phyloP scores from a whole-genome alignment of 495 filamentous ascomycete genomes.

The Neurospora tetrasperma region DNA sequence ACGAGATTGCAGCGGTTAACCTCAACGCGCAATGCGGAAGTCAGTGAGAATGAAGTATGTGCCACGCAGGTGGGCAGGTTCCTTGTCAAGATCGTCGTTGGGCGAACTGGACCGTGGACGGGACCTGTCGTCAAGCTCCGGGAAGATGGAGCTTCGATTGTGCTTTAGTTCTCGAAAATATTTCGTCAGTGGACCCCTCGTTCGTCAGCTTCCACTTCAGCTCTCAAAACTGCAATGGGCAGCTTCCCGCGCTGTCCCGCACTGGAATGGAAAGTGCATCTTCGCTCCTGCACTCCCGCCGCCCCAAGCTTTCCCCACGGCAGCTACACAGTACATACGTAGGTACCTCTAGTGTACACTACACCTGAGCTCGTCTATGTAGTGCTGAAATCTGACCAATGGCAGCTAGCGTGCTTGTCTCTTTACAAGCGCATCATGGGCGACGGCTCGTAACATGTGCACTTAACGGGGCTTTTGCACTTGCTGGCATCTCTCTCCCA shows the following conservation, averaged over 20 bases:
- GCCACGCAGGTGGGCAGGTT: neutral
- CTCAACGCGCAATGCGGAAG: neutral
- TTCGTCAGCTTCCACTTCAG: neutral
- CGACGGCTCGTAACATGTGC: neutral
- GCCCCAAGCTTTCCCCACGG: neutral
- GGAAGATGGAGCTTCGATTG: neutral
- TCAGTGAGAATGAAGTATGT: neutral
- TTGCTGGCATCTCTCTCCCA: neutral
- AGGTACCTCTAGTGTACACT: too few relatives aligned
- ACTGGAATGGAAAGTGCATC: neutral
- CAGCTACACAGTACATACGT: neutral
- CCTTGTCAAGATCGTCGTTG: neutral
- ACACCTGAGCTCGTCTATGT: neutral
- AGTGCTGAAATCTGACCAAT: neutral
- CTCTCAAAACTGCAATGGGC: neutral
- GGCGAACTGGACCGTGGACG: neutral
- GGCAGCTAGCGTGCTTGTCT: neutral
- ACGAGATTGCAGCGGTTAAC: neutral
- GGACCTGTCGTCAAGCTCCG: neutral
- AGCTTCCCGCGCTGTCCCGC: neutral
- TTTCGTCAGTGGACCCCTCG: neutral
- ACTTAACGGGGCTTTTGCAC: neutral
- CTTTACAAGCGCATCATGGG: neutral
- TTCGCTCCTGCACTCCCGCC: neutral
- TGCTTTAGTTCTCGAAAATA: neutral